phyloP scores from a whole-genome alignment of 768 basidiomycete species.

The Cytidiella melzeri region DNA sequence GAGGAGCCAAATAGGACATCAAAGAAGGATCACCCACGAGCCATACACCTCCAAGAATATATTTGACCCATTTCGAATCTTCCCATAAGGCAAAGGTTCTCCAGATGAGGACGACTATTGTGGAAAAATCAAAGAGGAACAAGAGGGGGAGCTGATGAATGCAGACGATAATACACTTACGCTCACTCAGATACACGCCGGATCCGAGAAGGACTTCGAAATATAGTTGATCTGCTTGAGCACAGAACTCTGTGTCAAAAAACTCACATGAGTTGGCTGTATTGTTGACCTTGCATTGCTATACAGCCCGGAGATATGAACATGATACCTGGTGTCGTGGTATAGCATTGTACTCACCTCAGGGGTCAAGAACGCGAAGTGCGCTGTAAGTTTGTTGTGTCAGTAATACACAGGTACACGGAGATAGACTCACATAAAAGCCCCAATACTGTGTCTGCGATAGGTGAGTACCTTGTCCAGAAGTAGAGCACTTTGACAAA shows the following conservation, averaged over 20 bases:
- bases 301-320: background rate
- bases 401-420: background rate
- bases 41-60: background rate
- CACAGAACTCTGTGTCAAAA: background rate
- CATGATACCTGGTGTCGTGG: background rate
- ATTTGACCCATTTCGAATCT: background rate
- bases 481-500: background rate
- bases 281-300: background rate
- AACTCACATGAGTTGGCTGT: background rate
- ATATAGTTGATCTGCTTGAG: background rate
- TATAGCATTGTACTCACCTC: background rate
- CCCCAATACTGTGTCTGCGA: background rate
- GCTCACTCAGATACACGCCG: background rate
- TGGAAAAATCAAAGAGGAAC: no score
- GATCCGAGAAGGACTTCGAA: background rate
- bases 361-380: background rate
- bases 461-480: background rate
- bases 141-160: background rate
- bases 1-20: no score
- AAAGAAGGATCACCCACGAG: background rate
- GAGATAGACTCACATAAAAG: background rate
- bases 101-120: background rate
- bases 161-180: background rate
- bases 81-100: background rate
- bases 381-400: background rate